Conservation (phyloP, 495 filamentous ascomycete species). For the Diplogelasinospora grovesii region DNA sequence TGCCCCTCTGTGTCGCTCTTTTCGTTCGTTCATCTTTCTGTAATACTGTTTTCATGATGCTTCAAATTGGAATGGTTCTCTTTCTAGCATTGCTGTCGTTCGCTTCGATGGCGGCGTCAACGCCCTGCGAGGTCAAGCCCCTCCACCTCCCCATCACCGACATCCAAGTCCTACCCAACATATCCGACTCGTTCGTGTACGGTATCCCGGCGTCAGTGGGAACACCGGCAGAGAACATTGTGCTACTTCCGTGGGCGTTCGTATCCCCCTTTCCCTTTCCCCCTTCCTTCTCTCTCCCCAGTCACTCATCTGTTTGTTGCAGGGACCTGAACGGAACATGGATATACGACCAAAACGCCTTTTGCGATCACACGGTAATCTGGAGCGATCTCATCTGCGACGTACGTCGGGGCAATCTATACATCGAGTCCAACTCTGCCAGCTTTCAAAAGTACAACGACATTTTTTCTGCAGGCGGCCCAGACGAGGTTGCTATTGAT, state of each 20-base stretch:
- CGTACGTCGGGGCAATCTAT: slow-evolving; percentile 13
- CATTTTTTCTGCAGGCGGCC: slow-evolving; percentile 12
- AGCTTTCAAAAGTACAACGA: slow-evolving; percentile 12
- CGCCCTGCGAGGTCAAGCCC: background rate
- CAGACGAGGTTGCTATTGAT: slow-evolving; percentile 6
- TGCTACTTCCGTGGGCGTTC: slow-evolving; percentile 17
- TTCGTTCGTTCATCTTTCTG: too few relatives aligned
- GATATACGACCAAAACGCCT: slow-evolving; percentile 17
- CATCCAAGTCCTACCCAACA: slow-evolving; percentile 7
- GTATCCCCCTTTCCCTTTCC: too few relatives aligned
- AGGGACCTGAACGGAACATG: slow-evolving; percentile 21
- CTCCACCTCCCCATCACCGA: slow-evolving; percentile 16
- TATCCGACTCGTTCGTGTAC: slow-evolving; percentile 17
- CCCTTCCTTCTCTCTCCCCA: too few relatives aligned
- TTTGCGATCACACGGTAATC: slow-evolving; percentile 12
- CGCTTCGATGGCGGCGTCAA: too few relatives aligned
- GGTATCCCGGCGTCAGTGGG: slow-evolving; percentile 14
- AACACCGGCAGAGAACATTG: slow-evolving; percentile 16
- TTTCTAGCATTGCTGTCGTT: too few relatives aligned
- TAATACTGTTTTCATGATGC: too few relatives aligned
- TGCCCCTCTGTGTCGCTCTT: too few relatives aligned
- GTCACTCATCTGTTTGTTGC: too few relatives aligned
- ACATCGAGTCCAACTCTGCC: slow-evolving; percentile 8
- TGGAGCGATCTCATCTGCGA: slow-evolving; percentile 16
- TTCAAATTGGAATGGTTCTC: too few relatives aligned